Evolutionary conservation across 2,329 filamentous ascomycete genomes (phyloP), one percentile per base, ranked within the genome.

Genomic region (Graphilbum sp.): DNA sequence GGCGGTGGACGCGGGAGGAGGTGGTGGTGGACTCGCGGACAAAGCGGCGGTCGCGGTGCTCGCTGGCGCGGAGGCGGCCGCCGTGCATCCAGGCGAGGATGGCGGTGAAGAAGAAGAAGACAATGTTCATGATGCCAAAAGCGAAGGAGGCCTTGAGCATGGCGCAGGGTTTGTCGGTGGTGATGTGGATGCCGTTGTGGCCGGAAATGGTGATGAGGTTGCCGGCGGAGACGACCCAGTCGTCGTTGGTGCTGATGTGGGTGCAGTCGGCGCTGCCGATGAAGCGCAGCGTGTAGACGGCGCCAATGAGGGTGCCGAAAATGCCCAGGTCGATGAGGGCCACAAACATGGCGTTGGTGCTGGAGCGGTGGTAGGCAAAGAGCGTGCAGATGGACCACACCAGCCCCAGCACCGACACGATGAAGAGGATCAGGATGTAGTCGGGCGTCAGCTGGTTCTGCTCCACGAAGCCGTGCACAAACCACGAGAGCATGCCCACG

Each of bases 101-200:
- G 37, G 74, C 70, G 4, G 84, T 90, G 52, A 79, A 63, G 55
- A 79, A 77, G 61, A 93, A 94, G 54, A 87, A 78, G 46, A 90
- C 62, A 47, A 66, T 64, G 56, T 90, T 83, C 69, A 95, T 92
- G 56, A 96, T 95, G 35, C 73, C 85, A 48, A 95, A 77, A 3
- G 85, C 88, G 60, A 85, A 96, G 47, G 67, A 70, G 1, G 87
- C 80, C 70, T 95, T 96, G 52, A 94, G 72, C 84, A 95, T 90
- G 36, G 79, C 72, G 60, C 88, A 96, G 5, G 75, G 73, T 66
- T 88, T 88, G 57, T 83, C 67, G 29, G 76, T 57, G 38, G 67
- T 57, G 31, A 76, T 52, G 32, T 66, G 56, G 41, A 73, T 66
- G 37, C 59, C 59, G 27, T 29, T 12, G 35, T 64, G 64, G 27